Conservation (phyloP, 371 early-diverging fungal genomes). For the Polyrhizophydium stewartii region DNA sequence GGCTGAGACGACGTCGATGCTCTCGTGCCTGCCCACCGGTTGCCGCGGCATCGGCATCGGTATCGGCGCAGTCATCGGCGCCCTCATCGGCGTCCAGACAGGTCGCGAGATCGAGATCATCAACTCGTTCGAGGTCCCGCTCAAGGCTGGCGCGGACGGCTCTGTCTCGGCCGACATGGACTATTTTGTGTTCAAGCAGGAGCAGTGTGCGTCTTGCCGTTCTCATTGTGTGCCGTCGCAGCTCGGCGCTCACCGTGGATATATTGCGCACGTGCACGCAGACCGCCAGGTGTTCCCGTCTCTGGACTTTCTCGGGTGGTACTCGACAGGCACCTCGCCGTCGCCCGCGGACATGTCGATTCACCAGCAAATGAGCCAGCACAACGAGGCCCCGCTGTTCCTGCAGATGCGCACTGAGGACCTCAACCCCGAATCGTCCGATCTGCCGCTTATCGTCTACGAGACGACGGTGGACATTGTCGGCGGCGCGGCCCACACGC, state of each 20-base stretch:
- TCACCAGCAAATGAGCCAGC: constrained; percentile 66
- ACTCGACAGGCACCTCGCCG: constrained; percentile 61
- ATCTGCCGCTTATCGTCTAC: constrained; percentile 74
- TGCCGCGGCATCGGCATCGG: too few relatives aligned
- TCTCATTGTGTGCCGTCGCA: too few relatives aligned
- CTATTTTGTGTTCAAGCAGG: constrained; percentile 66
- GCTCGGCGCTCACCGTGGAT: too few relatives aligned
- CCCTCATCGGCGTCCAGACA: constrained; percentile 73
- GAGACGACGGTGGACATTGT: constrained; percentile 74
- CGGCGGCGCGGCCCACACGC: constrained; percentile 49
- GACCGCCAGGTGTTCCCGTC: constrained; percentile 81
- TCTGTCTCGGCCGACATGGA: constrained; percentile 47
- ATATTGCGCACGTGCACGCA: too few relatives aligned
- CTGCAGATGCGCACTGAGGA: constrained; percentile 62
- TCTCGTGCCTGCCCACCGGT: too few relatives aligned
- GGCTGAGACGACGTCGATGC: too few relatives aligned
- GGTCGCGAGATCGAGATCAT: constrained; percentile 81
- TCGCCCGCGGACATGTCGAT: constrained; percentile 59
- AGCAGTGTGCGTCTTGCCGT: constrained; percentile 73
- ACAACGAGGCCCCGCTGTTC: constrained; percentile 75
- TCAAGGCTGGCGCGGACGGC: constrained; percentile 28
- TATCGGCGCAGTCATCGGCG: constrained; percentile 66
- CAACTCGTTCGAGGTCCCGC: constrained; percentile 74
- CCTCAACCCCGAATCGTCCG: constrained; percentile 24
- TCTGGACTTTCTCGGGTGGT: constrained; percentile 86